Percentiles rank a stretch among this genome's conserved stretches.
These are phyloP conservation scores for Grigorovia jiainica DNA, from an alignment of 805 yeast species.

Conservation along the genomic window DNA sequence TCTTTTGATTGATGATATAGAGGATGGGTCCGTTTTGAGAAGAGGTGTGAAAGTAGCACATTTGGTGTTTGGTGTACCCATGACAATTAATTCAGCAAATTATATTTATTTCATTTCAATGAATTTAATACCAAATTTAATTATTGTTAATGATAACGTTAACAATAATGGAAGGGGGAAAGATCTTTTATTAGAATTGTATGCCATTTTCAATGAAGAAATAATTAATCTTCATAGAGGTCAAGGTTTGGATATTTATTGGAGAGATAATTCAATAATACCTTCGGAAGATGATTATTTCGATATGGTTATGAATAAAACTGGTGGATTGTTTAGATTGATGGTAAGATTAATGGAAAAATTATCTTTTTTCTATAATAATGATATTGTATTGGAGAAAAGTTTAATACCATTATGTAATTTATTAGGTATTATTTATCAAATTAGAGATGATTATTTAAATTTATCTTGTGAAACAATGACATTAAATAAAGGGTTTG, in stretches of 20 bases:
- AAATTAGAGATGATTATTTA: slow-evolving; percentile 74
- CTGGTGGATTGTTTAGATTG: slow-evolving; percentile 80
- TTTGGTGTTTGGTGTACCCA: slow-evolving; percentile 62
- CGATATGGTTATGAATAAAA: slow-evolving; percentile 76
- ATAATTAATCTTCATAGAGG: slow-evolving; percentile 78
- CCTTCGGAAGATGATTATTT: slow-evolving; percentile 60
- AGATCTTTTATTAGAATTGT: slow-evolving; percentile 2
- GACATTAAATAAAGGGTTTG: slow-evolving; percentile 61
- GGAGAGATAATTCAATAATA: slow-evolving; percentile 56
- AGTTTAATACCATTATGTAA: slow-evolving; percentile 56
- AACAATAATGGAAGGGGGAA: no score
- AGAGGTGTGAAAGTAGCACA: slow-evolving; percentile 80
- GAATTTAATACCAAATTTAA: slow-evolving; percentile 34
- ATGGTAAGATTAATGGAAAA: slow-evolving; percentile 55
- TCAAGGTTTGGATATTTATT: slow-evolving; percentile 79
- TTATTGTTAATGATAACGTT: slow-evolving; percentile 10
- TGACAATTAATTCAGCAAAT: slow-evolving; percentile 75
- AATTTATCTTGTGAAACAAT: slow-evolving; percentile 43
- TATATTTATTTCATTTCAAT: slow-evolving; percentile 72
- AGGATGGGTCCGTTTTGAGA: slow-evolving; percentile 62
- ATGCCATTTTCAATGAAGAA: slow-evolving; percentile 53
- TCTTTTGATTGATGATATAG: slow-evolving; percentile 76
- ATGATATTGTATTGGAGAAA: slow-evolving; percentile 4
- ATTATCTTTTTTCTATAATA: slow-evolving; percentile 7
- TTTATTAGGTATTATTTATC: slow-evolving; percentile 73